Evolutionary conservation across 2,329 filamentous ascomycete genomes (phyloP), one percentile per base, ranked within the genome.

Genomic region (Coleophoma cylindrospora): DNA sequence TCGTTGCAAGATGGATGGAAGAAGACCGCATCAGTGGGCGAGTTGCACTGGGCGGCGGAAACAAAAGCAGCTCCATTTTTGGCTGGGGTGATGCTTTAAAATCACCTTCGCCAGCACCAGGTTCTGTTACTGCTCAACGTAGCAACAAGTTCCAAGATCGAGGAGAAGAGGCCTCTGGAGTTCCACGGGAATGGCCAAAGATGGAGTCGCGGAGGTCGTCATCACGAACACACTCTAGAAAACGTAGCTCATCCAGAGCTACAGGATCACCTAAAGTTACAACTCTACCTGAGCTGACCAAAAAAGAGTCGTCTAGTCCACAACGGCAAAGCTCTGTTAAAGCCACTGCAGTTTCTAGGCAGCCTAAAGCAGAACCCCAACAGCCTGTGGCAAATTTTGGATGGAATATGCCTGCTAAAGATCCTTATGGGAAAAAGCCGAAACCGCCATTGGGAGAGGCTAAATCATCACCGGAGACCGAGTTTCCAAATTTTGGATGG

Each of bases 1-100:
- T 81, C 38, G 81, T 86, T 15, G 73, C 77, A 22, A 73, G 80
- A 22, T 87, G 83, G 83, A 82, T 85, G 74, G 79, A 84, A 57
- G 78, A 85, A 57, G 81, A 83, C 56, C 78, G 79, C 0, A 77
- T 80, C 27, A 70, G 76, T 2, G 78, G 80, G 1, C 74, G 74
- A 44, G 66, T 72, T 12, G 69, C 68, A 1, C 64, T 77, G 10
- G 74, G 73, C 8, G 72, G 72, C 21, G 64, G 64, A 15, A 70
- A 72, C 15, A 75, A 73, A 37, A 71, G 70, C 6, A 74, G 71
- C 50, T 73, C 72, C 34, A 72, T 79, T 56, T 86, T 85, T 63
- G 79, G 81, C 32, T 86, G 82, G 82, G 64, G 60, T 50, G 77
- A 83, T 55, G 75, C 74, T 13, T 70, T 72, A 15, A 72, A 74